phyloP scores from a whole-genome alignment of 495 filamentous ascomycete genomes.

The Lineolata rhizophorae region DNA sequence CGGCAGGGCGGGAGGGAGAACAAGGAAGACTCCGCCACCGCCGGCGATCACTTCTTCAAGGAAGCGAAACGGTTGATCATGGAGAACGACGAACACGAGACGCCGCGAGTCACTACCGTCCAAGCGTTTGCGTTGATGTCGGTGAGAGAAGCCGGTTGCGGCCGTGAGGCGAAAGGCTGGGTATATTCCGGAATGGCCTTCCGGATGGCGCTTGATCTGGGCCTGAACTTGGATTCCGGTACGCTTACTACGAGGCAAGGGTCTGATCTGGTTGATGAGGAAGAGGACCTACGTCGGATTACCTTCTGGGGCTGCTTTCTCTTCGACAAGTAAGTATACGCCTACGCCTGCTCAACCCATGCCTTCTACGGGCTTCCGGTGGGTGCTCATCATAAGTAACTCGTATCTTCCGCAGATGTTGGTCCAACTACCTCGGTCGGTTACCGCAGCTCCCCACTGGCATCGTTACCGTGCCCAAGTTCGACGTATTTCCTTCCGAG shows the following conservation, averaged over 20 bases:
- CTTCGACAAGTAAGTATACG: conserved; percentile 73
- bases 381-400: conserved; percentile 1
- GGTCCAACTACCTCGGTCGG: conserved; percentile 93
- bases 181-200: conserved; percentile 97
- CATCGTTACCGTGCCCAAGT: conserved; percentile 64
- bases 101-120: conserved; percentile 75
- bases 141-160: conserved; percentile 88
- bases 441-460: conserved; percentile 65
- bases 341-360: conserved; percentile 1
- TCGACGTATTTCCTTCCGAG: conserved; percentile 77
- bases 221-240: conserved; percentile 68
- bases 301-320: conserved; percentile 99
- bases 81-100: conserved; percentile 85
- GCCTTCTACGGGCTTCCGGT: not conserved
- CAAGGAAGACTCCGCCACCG: conserved; percentile 54
- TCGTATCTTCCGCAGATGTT: conserved; percentile 45
- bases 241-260: conserved; percentile 29
- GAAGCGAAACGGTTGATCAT: conserved; percentile 81
- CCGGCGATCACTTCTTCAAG: conserved; percentile 90
- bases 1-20: conserved; percentile 44
- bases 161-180: conserved; percentile 88
- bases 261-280: conserved; percentile 43
- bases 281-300: conserved; percentile 70
- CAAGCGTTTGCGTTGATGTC: conserved; percentile 93
- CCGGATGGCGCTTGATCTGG: conserved; percentile 91